Conservation (phyloP, 371 early-diverging fungal genomes). For the Mortierella sp. region DNA sequence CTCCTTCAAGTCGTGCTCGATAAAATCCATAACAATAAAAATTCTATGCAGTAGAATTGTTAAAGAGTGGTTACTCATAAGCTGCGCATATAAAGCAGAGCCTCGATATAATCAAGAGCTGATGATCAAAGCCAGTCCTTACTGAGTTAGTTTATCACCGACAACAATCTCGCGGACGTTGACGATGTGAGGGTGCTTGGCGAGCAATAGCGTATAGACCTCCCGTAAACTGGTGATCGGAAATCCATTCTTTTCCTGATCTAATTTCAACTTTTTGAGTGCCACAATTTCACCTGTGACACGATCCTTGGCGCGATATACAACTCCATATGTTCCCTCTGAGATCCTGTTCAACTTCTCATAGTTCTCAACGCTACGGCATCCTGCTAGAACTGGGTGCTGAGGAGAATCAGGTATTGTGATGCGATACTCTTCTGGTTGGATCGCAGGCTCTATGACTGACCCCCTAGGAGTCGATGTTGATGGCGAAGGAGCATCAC, state of each 20-base stretch:
- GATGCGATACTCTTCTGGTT: slow-evolving; percentile 34
- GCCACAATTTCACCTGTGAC: slow-evolving; percentile 96
- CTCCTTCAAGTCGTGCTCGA: slow-evolving; percentile 94
- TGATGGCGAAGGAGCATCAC: neutral
- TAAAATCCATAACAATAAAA: slow-evolving; percentile 97
- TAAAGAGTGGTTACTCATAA: neutral
- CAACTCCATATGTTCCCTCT: slow-evolving; percentile 99
- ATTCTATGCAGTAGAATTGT: slow-evolving; percentile 64
- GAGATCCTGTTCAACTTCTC: slow-evolving; percentile 96
- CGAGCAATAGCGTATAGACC: slow-evolving; percentile 88
- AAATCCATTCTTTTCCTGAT: slow-evolving; percentile 96
- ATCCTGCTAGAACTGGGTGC: slow-evolving; percentile 63
- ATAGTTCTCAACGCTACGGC: slow-evolving; percentile 87
- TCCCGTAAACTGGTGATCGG: slow-evolving; percentile 95
- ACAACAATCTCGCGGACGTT: slow-evolving; percentile 94
- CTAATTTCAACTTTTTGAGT: slow-evolving; percentile 96
- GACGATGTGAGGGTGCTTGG: slow-evolving; percentile 95
- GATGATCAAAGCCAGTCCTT: slow-evolving; percentile 33
- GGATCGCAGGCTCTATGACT: neutral
- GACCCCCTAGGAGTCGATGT: slow-evolving; percentile 1
- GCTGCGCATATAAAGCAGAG: neutral
- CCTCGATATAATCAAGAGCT: neutral
- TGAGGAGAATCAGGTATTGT: slow-evolving; percentile 39
- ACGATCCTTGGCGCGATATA: slow-evolving; percentile 96
- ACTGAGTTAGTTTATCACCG: slow-evolving; percentile 83